phyloP scores from a whole-genome alignment of 73 alveolate species.

The Symbiodinium pilosum region DNA sequence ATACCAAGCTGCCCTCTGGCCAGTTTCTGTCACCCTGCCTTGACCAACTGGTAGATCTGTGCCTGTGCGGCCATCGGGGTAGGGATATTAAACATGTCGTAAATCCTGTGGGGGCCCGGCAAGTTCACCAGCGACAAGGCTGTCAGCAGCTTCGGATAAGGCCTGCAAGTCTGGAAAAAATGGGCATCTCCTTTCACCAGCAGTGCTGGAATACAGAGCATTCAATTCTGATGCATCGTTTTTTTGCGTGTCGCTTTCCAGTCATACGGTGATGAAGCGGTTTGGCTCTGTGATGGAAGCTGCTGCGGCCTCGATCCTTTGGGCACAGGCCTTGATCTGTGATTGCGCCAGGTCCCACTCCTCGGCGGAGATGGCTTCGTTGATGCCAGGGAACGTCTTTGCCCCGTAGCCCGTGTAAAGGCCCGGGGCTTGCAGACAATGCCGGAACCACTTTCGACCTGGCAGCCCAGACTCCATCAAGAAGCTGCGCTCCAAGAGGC shows the following conservation, averaged over 20 bases:
- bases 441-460: slow-evolving; percentile 74
- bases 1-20: no score
- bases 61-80: no score
- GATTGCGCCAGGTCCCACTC: slow-evolving; percentile 40
- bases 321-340: slow-evolving; percentile 31
- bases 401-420: slow-evolving; percentile 57
- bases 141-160: slow-evolving; percentile 61
- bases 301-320: slow-evolving; percentile 21
- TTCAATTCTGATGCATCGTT: background rate
- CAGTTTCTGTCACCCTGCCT: no score
- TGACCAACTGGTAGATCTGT: slow-evolving; percentile 58
- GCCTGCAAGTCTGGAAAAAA: background rate
- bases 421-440: slow-evolving; percentile 63
- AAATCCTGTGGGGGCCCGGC: background rate
- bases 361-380: slow-evolving; percentile 24
- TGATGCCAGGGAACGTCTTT: slow-evolving; percentile 44
- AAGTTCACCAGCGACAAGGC: slow-evolving; percentile 58
- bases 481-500: slow-evolving; percentile 37
- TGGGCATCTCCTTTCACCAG: no score
- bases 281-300: background rate
- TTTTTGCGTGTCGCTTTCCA: background rate
- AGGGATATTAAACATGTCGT: background rate
- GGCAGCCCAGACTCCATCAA: slow-evolving; percentile 22
- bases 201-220: background rate
- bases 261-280: background rate